phyloP scores from a whole-genome alignment of 495 filamentous ascomycete genomes.

The Hypoxylon trugodes region DNA sequence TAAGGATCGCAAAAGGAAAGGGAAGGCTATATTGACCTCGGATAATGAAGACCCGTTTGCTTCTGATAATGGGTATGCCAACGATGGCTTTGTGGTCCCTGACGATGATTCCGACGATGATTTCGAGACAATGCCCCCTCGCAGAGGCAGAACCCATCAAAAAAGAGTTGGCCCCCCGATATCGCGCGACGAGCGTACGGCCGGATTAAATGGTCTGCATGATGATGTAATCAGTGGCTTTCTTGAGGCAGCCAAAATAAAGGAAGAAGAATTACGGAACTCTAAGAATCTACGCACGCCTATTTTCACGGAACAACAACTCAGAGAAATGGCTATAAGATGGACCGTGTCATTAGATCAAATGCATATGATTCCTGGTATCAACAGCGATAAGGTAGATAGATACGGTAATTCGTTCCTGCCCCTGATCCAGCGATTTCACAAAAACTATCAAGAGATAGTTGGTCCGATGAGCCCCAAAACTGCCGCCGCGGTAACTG shows the following conservation, averaged over 20 bases:
- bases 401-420: constrained; percentile 74
- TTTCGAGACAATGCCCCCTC: constrained; percentile 66
- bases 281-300: constrained; percentile 68
- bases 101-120: constrained; percentile 58
- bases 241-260: constrained; percentile 72
- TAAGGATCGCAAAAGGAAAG: constrained; percentile 52
- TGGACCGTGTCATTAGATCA: constrained; percentile 68
- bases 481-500: constrained; percentile 2
- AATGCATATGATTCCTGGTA: constrained; percentile 72
- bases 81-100: constrained; percentile 64
- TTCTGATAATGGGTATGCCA: constrained; percentile 55
- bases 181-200: constrained; percentile 70
- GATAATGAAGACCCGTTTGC: constrained; percentile 45
- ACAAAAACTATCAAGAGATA: constrained; percentile 67
- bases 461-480: constrained; percentile 43
- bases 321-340: constrained; percentile 84
- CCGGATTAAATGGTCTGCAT: constrained; percentile 62
- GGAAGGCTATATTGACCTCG: constrained; percentile 48
- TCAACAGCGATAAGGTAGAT: constrained; percentile 74
- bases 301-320: constrained; percentile 76
- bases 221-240: constrained; percentile 67
- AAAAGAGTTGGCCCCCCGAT: constrained; percentile 71
- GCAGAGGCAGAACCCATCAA: constrained; percentile 37
- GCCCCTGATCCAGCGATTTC: constrained; percentile 65
- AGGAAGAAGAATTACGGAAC: constrained; percentile 72